A percentile compares a stretch with the other conserved stretches of the same genome.
phyloP scores from a whole-genome alignment of 2,329 filamentous ascomycete genomes.

The Botrytis pseudocinerea region DNA sequence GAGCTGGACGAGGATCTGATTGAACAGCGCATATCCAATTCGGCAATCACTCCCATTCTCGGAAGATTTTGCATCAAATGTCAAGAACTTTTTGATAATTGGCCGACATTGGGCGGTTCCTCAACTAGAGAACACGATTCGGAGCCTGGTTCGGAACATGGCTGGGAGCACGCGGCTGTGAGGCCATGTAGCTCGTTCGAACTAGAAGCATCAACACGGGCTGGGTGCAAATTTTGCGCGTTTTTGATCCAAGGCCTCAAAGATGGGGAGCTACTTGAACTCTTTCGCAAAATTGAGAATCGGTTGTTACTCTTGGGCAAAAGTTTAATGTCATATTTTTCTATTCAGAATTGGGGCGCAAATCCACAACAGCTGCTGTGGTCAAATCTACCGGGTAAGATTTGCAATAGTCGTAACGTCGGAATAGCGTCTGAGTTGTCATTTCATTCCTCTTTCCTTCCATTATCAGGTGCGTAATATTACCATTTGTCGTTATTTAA shows the following conservation, averaged over 20 bases:
- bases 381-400: not conserved
- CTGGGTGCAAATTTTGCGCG: not conserved
- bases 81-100: not conserved
- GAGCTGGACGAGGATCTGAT: not conserved
- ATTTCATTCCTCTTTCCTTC: not conserved
- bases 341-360: not conserved
- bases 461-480: not conserved
- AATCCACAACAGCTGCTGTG: not conserved
- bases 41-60: not conserved
- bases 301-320: not conserved
- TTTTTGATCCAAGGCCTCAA: not conserved
- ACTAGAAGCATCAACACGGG: not conserved
- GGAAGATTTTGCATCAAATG: not conserved
- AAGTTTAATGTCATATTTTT: not conserved
- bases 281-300: not conserved
- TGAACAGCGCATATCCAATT: not conserved
- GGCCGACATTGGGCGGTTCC: not conserved
- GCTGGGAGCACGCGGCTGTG: not conserved
- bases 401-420: not conserved
- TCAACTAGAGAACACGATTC: not conserved
- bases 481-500: rapidly evolving
- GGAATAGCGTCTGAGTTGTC: not conserved
- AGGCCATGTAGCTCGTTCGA: not conserved
- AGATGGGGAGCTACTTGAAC: rapidly evolving
- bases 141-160: rapidly evolving